Evolutionary conservation across 2,329 filamentous ascomycete species (phyloP), one percentile per base, ranked within the genome.

Genomic region (Didymella glomerata): DNA sequence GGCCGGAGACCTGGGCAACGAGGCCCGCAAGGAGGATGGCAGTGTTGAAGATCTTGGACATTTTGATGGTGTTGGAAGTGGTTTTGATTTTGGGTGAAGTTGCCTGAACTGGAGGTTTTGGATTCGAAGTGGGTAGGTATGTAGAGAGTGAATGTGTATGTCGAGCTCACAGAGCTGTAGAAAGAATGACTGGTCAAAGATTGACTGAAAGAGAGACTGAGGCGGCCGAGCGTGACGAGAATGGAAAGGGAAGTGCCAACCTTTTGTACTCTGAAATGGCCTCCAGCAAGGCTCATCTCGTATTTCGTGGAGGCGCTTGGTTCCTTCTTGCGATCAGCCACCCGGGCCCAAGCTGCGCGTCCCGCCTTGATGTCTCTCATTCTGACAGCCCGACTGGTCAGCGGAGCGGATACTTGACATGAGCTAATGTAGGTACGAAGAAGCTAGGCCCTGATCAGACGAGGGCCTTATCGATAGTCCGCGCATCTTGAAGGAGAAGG

Each of bases 111-210:
- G 42, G 34, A 36, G 24, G 50, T 49, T 55, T 59, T 47, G 50
- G 27, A 16, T 30, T 50, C 34, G 25, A 36, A 28, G 16, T 45
- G 25, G 44, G 54, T 25, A 46, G 40, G 24, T 63, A 48, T 57
- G 48, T 49, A 44, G 62, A 62, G 57, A 65, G 52, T 57, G 57
- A 61, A 58, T 61, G 62, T 66, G 52, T 52, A 54, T 38, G 48
- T 61, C 68, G 34, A 72, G 71, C 71, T 71, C 70, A 47, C 70
- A 65, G 71, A 70, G 69, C 69, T 73, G 70, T 66, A 44, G 60
- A 71, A 71, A 55, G 67, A 70, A 61, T 63, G 67, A 65, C 54
- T 64, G 53, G 68, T 68, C 67, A 68, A 68, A 54, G 54, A 63
- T 41, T 63, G 68, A 70, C 68, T 60, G 61, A 69, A 61, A 61